Conservation (phyloP, 2,329 filamentous ascomycete genomes). For the Botrytis fragariae region DNA sequence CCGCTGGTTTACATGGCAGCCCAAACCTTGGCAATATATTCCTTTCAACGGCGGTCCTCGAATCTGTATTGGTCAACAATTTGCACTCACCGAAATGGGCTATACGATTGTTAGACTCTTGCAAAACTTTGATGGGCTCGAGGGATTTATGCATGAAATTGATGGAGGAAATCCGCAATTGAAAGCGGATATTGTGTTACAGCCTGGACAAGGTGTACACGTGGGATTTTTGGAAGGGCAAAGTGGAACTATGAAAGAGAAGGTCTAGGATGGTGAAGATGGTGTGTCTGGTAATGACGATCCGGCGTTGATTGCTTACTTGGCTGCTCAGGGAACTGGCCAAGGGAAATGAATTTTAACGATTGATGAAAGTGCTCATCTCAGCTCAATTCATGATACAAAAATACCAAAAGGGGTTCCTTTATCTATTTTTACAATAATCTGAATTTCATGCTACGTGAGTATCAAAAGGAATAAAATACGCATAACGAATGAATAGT, state of each 20-base stretch:
- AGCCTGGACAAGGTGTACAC: slow-evolving; percentile 56
- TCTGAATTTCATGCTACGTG: too few species aligned
- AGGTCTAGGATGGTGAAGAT: not conserved
- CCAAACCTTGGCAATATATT: slow-evolving; percentile 67
- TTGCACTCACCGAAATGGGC: slow-evolving; percentile 72
- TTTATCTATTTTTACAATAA: not conserved
- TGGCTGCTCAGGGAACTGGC: not conserved
- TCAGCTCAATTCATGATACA: not conserved
- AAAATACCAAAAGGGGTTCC: not conserved
- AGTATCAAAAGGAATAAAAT: not conserved
- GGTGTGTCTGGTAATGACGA: not conserved
- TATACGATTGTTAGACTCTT: slow-evolving; percentile 72
- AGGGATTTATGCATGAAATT: slow-evolving; percentile 54
- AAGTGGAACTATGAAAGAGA: not conserved
- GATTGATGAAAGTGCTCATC: not conserved
- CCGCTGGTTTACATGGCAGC: slow-evolving; percentile 62
- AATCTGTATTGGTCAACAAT: slow-evolving; percentile 78
- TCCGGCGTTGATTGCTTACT: not conserved
- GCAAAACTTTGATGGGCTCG: slow-evolving; percentile 66
- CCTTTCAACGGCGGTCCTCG: slow-evolving; percentile 74
- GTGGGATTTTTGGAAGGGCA: slow-evolving; percentile 53
- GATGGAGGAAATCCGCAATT: slow-evolving; percentile 54
- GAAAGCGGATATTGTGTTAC: slow-evolving; percentile 59
- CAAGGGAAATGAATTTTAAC: not conserved
- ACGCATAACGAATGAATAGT: not conserved